Base-by-base conservation (phyloP, 2,329 filamentous ascomycete genomes). In the Neofusicoccum sp. region DNA sequence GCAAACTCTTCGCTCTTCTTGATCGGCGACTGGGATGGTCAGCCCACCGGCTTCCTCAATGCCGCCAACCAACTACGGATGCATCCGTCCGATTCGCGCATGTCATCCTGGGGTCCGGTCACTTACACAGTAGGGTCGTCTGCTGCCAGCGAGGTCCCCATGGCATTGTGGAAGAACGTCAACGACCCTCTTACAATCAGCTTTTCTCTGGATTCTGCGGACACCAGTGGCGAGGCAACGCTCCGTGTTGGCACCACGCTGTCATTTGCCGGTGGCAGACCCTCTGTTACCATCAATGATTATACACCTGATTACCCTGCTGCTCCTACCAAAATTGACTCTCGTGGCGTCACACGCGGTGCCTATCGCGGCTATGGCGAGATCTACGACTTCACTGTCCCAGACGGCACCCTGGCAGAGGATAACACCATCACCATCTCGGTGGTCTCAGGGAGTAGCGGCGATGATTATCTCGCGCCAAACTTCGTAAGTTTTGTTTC, bases 21-120 rank as follows among this genome's bases (percentile, higher is more conserved):
- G 67, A 88, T 90, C 54, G 88, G 88, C 31, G 81, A 86, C 28
- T 88, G 85, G 77, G 88, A 90, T 67, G 87, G 87, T 50, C 81
- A 85, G 73, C 71, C 72, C 3, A 73, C 66, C 6, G 87, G 86
- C 14, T 88, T 90, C 79, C 82, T 83, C 67, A 90, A 91, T 70
- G 87, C 87, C 12, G 87, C 83, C 61, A 88, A 88, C 69, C 84
- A 88, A 71, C 80, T 86, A 12, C 82, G 86, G 58, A 90, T 90
- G 87, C 88, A 90, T 71, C 88, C 87, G 3, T 85, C 84, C 3
- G 88, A 89, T 74, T 76, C 75, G 43, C 84, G 87, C 69, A 90
- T 90, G 87, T 74, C 78, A 31, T 78, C 77, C 62, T 90, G 87
- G 87, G 81, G 79, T 0, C 81, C 85, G 0, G 68, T 81, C 11